Evolutionary conservation across 73 alveolate species (phyloP).

Genomic region (Paramecium octaurelia): DNA sequence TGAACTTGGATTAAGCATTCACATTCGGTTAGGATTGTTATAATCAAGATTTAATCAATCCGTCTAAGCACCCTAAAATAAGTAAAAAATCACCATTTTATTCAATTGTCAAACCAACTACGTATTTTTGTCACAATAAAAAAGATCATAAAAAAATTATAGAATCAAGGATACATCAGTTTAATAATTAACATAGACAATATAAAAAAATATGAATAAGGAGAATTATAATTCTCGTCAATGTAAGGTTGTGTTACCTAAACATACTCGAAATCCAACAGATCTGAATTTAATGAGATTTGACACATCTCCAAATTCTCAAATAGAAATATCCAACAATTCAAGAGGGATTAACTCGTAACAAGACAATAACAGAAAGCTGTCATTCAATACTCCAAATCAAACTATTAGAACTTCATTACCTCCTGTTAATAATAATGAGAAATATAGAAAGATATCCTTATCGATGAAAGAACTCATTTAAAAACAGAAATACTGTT

Average conservation of each 20-base stretch:
- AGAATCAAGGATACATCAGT: neutral
- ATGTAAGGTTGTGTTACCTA: neutral
- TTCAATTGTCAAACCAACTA: neutral
- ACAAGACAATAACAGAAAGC: neutral
- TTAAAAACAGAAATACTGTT: neutral
- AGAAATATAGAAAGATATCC: neutral
- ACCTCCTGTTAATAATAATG: neutral
- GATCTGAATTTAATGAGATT: neutral
- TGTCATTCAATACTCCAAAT: neutral
- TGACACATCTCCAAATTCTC: constrained; percentile 36
- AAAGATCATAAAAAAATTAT: neutral
- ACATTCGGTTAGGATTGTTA: constrained; percentile 8
- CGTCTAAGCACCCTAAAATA: constrained; percentile 9
- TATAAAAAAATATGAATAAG: neutral
- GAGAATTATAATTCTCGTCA: neutral
- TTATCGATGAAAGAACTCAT: neutral
- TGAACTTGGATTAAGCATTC: constrained; percentile 14
- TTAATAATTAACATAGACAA: neutral
- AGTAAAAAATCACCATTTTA: constrained; percentile 40
- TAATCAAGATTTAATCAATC: neutral
- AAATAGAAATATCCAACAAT: neutral
- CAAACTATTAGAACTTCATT: neutral
- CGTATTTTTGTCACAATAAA: neutral
- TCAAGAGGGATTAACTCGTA: neutral
- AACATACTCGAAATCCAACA: constrained; percentile 24